Conservation (phyloP, 108 stramenopile species). For the Pelagomonas calceolata region DNA sequence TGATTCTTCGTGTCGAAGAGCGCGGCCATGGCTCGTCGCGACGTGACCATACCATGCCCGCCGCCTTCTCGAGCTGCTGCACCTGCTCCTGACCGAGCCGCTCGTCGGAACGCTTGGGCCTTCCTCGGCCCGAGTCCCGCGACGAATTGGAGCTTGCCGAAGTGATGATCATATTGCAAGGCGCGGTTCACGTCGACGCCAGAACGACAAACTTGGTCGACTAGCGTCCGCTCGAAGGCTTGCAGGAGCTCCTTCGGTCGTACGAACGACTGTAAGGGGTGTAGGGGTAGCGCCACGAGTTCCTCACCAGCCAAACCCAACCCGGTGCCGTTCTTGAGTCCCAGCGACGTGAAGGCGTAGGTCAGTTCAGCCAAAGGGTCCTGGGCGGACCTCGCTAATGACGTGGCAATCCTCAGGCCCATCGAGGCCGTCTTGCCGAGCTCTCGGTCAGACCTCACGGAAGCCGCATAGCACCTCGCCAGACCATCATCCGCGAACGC, state of each 20-base stretch:
- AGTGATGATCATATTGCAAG: neutral
- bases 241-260: neutral
- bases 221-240: neutral
- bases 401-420: neutral
- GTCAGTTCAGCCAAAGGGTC: constrained; percentile 18
- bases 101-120: neutral
- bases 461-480: neutral
- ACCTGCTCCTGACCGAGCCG: neutral
- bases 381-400: constrained; percentile 17
- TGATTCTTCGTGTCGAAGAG: neutral
- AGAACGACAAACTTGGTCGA: neutral
- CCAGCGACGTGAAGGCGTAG: neutral
- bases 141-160: neutral
- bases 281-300: neutral
- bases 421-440: neutral
- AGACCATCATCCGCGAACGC: neutral
- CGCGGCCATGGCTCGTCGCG: neutral
- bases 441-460: neutral
- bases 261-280: neutral
- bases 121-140: neutral
- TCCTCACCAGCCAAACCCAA: neutral
- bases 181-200: neutral
- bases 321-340: constrained; percentile 14
- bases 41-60: neutral
- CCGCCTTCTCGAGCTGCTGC: too few species aligned